A percentile compares a stretch with the other conserved stretches of the same genome.
Evolutionary conservation across 441 rosid species (phyloP).

Genomic region (Gossypium laxum): DNA sequence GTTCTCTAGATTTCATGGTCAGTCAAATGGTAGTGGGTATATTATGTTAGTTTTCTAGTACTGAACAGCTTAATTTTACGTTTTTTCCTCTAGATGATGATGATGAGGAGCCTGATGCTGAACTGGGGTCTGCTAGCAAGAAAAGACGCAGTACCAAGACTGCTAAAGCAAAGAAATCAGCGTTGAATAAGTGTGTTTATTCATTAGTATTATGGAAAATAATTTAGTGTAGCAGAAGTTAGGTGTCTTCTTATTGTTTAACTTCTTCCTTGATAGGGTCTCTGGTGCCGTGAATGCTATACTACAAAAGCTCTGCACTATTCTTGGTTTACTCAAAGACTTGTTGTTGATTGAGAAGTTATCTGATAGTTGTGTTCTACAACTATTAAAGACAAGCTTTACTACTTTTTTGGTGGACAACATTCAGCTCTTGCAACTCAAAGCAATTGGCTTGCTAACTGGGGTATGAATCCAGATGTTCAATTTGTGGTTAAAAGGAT

Average conservation of each 20-base stretch:
- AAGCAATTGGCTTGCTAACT: conserved; percentile 74
- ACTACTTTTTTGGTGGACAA: conserved; percentile 92
- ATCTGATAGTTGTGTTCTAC: conserved; percentile 95
- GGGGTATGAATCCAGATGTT: conserved; percentile 46
- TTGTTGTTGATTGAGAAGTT: conserved; percentile 76
- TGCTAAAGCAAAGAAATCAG: conserved; percentile 65
- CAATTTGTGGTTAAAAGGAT: conserved; percentile 15
- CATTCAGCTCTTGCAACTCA: conserved; percentile 89
- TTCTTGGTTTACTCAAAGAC: conserved; percentile 85
- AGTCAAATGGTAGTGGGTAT: background rate
- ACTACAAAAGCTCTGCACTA: conserved; percentile 87
- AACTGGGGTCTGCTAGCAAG: conserved; percentile 70
- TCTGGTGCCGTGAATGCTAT: conserved; percentile 67
- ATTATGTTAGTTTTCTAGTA: background rate
- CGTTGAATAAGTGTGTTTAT: conserved; percentile 61
- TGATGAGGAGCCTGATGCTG: conserved; percentile 67
- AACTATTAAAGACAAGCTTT: conserved; percentile 77
- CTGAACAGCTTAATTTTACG: conserved; percentile 13
- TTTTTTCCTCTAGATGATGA: conserved; percentile 54
- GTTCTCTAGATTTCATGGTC: background rate
- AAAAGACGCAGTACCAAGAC: conserved; percentile 58
- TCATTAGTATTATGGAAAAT: conserved; percentile 9
- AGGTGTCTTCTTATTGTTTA: conserved; percentile 23
- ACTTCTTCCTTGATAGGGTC: conserved; percentile 54
- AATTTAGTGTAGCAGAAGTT: conserved; percentile 9